These are phyloP conservation scores for Populus tomentosa DNA, from an alignment of 441 rosid species.

Conservation along the genomic window DNA sequence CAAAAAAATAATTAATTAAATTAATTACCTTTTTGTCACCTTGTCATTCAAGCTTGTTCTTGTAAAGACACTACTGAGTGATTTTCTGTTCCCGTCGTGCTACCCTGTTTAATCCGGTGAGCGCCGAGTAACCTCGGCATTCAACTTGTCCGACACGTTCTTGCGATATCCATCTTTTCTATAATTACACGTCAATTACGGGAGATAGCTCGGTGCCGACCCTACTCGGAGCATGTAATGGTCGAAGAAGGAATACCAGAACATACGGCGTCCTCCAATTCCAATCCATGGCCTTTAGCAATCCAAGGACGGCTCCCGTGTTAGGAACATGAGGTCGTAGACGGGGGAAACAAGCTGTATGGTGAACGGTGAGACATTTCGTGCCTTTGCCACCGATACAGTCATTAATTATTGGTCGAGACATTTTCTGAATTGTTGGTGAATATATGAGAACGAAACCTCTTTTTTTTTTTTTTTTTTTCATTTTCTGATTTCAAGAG, in stretches of 20 bases:
- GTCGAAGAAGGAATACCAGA: not conserved
- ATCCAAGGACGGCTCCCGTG: too few species aligned
- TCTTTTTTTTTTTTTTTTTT: too few species aligned
- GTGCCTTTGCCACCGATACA: not conserved
- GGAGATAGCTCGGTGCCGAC: too few species aligned
- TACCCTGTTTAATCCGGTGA: not conserved
- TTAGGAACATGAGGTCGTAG: not conserved
- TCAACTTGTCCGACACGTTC: too few species aligned
- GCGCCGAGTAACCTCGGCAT: not conserved
- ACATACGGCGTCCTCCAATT: not conserved
- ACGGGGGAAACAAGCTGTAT: not conserved
- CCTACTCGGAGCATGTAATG: too few species aligned
- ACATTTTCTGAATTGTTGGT: not conserved
- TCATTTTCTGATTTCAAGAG: not conserved
- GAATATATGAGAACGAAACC: not conserved
- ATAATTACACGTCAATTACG: too few species aligned
- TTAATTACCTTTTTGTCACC: not conserved
- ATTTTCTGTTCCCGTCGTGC: not conserved
- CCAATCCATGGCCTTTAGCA: not conserved
- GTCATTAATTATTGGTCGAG: not conserved
- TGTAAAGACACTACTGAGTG: not conserved
- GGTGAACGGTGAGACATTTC: not conserved
- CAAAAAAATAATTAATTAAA: not conserved
- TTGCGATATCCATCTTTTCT: too few species aligned
- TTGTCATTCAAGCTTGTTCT: not conserved